phyloP scores from a whole-genome alignment of 177 flowering plant species.

The Vitis hybrid region DNA sequence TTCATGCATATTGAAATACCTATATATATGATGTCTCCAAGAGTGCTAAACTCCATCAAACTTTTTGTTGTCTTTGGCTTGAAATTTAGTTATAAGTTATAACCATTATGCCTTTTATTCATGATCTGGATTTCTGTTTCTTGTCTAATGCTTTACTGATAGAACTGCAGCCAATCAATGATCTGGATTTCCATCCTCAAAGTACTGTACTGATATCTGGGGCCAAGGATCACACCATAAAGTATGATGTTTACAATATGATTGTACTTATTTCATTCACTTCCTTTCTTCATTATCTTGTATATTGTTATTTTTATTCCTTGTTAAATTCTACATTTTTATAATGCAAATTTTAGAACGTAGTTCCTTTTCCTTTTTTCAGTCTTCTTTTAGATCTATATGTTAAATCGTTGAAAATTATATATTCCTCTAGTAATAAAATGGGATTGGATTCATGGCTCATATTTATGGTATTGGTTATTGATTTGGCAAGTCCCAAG shows the following conservation, averaged over 20 bases:
- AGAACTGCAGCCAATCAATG: conserved; percentile 83
- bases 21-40: too few species aligned
- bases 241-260: conserved; percentile 36
- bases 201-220: conserved; percentile 70
- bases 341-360: not conserved
- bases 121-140: not conserved
- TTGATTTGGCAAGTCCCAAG: too few species aligned
- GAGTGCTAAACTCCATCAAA: too few species aligned
- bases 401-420: not conserved
- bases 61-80: not conserved
- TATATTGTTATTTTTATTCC: not conserved
- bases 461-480: too few species aligned
- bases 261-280: not conserved
- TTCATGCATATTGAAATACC: too few species aligned
- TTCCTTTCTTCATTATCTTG: not conserved
- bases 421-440: not conserved
- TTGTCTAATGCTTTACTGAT: conserved; percentile 5
- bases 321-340: not conserved
- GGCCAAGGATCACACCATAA: conserved; percentile 83
- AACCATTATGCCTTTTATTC: not conserved
- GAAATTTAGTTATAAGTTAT: not conserved
- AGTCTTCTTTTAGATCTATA: not conserved
- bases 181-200: conserved; percentile 90
- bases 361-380: not conserved
- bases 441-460: not conserved